Evolutionary conservation across 2,329 filamentous ascomycete genomes (phyloP).

Genomic region (Penicillium occitanis): DNA sequence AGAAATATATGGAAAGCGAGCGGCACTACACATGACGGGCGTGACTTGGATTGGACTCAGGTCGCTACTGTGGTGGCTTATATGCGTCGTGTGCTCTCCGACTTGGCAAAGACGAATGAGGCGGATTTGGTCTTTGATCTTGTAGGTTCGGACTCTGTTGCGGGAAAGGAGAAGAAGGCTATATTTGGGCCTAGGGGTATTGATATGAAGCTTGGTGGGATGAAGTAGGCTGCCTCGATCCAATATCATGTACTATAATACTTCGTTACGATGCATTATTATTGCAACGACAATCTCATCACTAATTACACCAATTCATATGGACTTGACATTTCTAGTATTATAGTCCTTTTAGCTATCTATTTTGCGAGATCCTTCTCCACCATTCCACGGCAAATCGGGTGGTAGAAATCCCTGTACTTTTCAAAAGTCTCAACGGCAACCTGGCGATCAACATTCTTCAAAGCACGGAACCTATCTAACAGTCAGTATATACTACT

Average conservation of each 20-base stretch:
- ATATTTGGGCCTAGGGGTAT: conserved; percentile 38
- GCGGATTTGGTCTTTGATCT: conserved; percentile 55
- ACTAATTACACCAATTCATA: not conserved
- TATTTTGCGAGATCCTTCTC: conserved; percentile 68
- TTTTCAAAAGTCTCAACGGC: conserved; percentile 81
- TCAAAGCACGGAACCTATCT: conserved; percentile 63
- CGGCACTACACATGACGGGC: conserved; percentile 41
- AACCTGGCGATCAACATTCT: conserved; percentile 69
- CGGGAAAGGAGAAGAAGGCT: conserved; percentile 27
- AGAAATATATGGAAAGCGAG: conserved; percentile 83
- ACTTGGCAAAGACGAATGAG: conserved; percentile 56
- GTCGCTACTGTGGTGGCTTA: conserved; percentile 64
- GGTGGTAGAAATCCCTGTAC: conserved; percentile 91
- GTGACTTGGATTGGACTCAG: conserved; percentile 60
- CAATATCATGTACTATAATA: conserved; percentile 7
- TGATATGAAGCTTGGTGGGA: conserved; percentile 32
- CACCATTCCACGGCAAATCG: conserved; percentile 82
- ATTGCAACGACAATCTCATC: conserved; percentile 6
- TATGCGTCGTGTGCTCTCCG: conserved; percentile 58
- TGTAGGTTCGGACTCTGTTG: conserved; percentile 38
- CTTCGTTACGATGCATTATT: not conserved
- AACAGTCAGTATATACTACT: not conserved
- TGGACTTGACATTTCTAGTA: not conserved
- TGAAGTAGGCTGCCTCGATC: no score
- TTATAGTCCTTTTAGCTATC: not conserved